phyloP scores from a whole-genome alignment of 176 grass and related monocot genomes.

The Oryza punctata region DNA sequence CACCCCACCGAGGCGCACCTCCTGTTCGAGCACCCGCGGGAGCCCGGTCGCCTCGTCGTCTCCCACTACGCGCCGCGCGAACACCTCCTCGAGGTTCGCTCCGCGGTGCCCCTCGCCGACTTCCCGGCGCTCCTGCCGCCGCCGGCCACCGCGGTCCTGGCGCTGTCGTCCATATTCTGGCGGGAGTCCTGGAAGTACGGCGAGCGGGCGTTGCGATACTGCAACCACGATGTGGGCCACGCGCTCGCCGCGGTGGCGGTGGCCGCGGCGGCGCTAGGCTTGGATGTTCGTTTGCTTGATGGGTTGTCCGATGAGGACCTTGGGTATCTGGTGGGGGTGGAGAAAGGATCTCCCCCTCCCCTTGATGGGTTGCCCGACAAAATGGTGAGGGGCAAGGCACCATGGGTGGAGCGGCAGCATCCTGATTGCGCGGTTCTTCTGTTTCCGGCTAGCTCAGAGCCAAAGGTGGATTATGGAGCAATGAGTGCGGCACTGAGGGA shows the following conservation, averaged over 20 bases:
- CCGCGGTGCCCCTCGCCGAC: not conserved
- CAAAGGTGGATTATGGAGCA: conserved; percentile 54
- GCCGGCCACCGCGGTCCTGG: conserved; percentile 37
- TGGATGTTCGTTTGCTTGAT: conserved; percentile 76
- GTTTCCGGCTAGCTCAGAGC: conserved; percentile 56
- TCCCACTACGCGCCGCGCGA: conserved; percentile 80
- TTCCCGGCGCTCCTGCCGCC: conserved; percentile 26
- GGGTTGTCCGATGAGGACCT: conserved; percentile 72
- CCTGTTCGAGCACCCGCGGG: conserved; percentile 41
- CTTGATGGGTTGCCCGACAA: conserved; percentile 30
- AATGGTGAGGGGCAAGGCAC: conserved; percentile 41
- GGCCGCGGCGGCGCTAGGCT: conserved; percentile 65
- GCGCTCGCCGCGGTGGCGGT: conserved; percentile 65
- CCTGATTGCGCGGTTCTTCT: conserved; percentile 72
- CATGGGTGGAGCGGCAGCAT: conserved; percentile 77
- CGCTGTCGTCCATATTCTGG: conserved; percentile 85
- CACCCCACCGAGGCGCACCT: conserved; percentile 92
- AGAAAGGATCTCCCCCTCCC: conserved; percentile 37
- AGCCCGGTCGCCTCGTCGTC: conserved; percentile 35
- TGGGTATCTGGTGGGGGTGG: conserved; percentile 54
- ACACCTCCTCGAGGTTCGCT: conserved; percentile 72
- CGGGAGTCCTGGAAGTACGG: conserved; percentile 96
- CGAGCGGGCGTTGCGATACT: conserved; percentile 84
- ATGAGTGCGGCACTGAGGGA: conserved; percentile 40
- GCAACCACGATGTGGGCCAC: conserved; percentile 92